These are phyloP conservation scores for Haplosporangium sp. DNA, from an alignment of 371 early-diverging fungal species.

Conservation along the genomic window DNA sequence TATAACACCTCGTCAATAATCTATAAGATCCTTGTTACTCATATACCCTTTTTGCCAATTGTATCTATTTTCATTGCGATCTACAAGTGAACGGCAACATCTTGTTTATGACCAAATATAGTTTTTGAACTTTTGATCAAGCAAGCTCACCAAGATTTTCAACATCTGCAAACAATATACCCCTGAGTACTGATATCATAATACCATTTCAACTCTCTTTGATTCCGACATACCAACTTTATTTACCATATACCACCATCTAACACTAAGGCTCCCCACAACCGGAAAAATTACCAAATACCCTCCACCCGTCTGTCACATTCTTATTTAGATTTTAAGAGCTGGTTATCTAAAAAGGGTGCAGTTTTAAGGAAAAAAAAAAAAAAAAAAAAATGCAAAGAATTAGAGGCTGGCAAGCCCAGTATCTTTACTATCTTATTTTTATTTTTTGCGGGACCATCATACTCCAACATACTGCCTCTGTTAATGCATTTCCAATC, in stretches of 20 bases:
- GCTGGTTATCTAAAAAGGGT: neutral
- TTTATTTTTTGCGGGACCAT: constrained; percentile 19
- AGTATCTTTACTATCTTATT: constrained; percentile 19
- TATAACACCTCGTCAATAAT: too few species aligned
- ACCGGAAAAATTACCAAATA: neutral
- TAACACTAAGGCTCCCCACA: neutral
- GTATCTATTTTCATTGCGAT: neutral
- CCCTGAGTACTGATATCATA: neutral
- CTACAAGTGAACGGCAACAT: neutral
- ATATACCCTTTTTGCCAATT: neutral
- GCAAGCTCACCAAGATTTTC: neutral
- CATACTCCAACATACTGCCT: neutral
- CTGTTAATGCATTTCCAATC: constrained; percentile 18
- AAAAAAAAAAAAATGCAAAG: constrained; percentile 14
- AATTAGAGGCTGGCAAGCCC: constrained; percentile 15
- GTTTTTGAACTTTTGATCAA: neutral
- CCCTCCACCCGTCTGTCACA: neutral
- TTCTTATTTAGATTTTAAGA: neutral
- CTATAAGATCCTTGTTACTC: neutral
- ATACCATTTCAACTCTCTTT: neutral
- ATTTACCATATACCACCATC: neutral
- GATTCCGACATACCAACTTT: neutral
- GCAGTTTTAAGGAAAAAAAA: neutral
- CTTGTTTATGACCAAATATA: neutral
- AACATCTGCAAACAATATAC: neutral